Conservation (phyloP, 306 rosid genomes). For the Nissolia schottii region DNA sequence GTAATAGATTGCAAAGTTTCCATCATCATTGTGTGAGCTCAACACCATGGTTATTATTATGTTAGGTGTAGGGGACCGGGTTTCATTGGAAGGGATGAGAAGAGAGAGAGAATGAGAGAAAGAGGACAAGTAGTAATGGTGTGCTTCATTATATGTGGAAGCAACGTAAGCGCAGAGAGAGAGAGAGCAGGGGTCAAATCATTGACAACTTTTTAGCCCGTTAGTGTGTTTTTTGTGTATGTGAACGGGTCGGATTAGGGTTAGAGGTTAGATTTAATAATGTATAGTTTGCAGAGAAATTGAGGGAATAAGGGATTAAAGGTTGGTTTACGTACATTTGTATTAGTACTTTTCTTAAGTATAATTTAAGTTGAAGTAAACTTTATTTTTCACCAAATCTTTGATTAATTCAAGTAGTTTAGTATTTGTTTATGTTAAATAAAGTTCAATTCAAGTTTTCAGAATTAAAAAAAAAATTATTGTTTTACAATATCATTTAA, state of each 20-base stretch:
- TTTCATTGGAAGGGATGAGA: neutral
- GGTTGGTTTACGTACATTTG: neutral
- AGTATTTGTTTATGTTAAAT: too few relatives aligned
- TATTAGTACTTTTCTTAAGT: neutral
- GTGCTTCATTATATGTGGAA: conserved; percentile 35
- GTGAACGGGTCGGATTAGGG: neutral
- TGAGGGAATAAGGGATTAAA: neutral
- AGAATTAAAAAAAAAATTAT: too few relatives aligned
- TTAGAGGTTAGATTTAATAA: neutral
- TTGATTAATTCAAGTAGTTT: too few relatives aligned
- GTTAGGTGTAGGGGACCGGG: conserved; percentile 14
- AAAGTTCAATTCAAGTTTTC: too few relatives aligned
- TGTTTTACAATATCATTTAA: too few relatives aligned
- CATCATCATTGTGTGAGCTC: neutral
- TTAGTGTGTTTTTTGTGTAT: conserved; percentile 11
- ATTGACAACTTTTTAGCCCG: conserved; percentile 31
- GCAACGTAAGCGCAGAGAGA: conserved; percentile 30
- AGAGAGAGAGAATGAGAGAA: neutral
- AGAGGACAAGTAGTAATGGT: conserved; percentile 37
- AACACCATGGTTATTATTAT: neutral
- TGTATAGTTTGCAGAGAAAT: neutral
- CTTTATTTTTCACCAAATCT: too few relatives aligned
- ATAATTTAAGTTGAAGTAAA: too few relatives aligned
- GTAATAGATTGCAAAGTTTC: neutral
- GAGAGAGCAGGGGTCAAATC: conserved; percentile 28